phyloP scores from a whole-genome alignment of 1,284 basidiomycete genomes.

The Sanguinoderma infundibulare region DNA sequence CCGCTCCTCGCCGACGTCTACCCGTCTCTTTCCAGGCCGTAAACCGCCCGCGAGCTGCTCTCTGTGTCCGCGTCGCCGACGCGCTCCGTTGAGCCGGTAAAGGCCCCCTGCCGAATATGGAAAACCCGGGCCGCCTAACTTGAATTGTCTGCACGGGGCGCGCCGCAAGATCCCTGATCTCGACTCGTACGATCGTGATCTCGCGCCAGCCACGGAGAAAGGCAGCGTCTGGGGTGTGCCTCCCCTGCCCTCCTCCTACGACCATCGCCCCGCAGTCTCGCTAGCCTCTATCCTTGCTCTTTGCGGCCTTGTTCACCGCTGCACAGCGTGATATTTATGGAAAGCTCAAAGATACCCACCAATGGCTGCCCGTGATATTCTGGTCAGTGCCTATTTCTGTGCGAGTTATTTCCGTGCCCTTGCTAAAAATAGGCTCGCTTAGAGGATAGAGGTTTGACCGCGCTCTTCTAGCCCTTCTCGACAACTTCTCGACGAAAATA shows the following conservation, averaged over 20 bases:
- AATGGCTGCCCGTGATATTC: constrained; percentile 14
- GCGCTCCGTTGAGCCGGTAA: background rate
- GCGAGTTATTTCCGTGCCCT: constrained; percentile 4
- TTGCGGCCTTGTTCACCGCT: constrained; percentile 14
- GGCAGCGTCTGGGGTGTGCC: background rate
- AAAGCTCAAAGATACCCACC: constrained; percentile 4
- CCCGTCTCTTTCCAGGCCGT: background rate
- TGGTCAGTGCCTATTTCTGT: constrained; percentile 13
- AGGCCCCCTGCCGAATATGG: background rate
- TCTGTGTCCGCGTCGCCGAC: background rate
- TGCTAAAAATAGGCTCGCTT: constrained; percentile 9
- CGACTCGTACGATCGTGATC: constrained; percentile 18
- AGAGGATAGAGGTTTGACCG: background rate
- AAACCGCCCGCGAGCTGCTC: background rate
- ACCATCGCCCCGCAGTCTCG: constrained; percentile 5
- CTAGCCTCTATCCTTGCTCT: background rate
- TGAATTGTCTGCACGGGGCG: constrained; percentile 14
- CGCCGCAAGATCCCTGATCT: constrained; percentile 20
- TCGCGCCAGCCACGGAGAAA: background rate
- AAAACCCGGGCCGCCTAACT: constrained; percentile 8
- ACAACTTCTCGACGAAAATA: constrained; percentile 8
- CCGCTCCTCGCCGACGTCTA: background rate
- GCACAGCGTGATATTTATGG: background rate
- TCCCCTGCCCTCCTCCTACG: background rate
- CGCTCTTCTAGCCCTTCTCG: background rate